A percentile compares a stretch with the other conserved stretches of the same genome.
These are phyloP conservation scores for Tolypocladium guangdongense DNA, from an alignment of 2,329 filamentous ascomycete species.

Conservation along the genomic window DNA sequence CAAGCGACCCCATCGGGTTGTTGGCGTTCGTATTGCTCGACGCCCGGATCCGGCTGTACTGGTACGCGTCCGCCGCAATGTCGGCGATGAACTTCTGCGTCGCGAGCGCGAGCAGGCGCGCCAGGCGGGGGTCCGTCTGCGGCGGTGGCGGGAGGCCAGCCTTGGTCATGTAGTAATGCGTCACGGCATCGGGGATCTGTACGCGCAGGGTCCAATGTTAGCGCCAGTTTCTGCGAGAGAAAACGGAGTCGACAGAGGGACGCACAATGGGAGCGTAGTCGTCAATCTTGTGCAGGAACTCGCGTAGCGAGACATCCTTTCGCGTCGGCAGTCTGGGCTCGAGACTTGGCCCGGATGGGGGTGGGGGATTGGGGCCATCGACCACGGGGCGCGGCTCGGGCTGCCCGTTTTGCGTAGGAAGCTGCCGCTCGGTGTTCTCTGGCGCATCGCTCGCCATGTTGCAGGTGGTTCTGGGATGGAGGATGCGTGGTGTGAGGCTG, in stretches of 20 bases:
- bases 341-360: constrained; percentile 35
- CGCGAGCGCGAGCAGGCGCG: constrained; percentile 88
- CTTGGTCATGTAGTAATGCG: constrained; percentile 94
- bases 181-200: constrained; percentile 94
- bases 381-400: constrained; percentile 7
- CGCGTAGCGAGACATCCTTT: constrained; percentile 85
- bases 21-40: constrained; percentile 73
- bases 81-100: constrained; percentile 98
- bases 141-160: constrained; percentile 89
- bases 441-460: constrained; percentile 25
- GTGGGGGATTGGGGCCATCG: constrained; percentile 11
- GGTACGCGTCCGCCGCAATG: constrained; percentile 93
- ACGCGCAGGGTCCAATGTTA: not conserved
- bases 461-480: not conserved
- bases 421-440: constrained; percentile 19
- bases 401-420: constrained; percentile 16
- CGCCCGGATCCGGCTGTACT: constrained; percentile 92
- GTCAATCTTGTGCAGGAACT: constrained; percentile 94
- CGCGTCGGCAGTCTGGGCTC: constrained; percentile 62
- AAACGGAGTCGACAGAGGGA: not conserved
- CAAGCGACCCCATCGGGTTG: constrained; percentile 82
- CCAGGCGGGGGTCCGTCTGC: constrained; percentile 79
- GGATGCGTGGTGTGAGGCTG: not conserved
- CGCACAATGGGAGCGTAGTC: constrained; percentile 93
- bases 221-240: not conserved